phyloP scores from a whole-genome alignment of 768 basidiomycete species.

The Cyathus striatus region DNA sequence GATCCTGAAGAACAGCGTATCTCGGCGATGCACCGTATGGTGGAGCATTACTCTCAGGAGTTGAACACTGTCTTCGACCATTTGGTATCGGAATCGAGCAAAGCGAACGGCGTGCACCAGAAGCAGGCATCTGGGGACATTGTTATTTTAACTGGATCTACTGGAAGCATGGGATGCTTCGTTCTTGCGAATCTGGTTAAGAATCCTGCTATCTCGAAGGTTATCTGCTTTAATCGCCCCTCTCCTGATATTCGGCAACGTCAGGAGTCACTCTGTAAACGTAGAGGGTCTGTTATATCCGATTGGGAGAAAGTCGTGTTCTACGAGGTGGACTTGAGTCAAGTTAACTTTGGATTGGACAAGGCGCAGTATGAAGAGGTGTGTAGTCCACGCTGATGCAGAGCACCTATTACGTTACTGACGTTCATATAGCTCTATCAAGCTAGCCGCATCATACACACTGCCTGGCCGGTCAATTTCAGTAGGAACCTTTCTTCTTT shows the following conservation, averaged over 20 bases:
- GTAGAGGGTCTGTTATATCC: constrained; percentile 19
- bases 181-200: constrained; percentile 21
- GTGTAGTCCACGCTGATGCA: too few relatives aligned
- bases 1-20: too few relatives aligned
- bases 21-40: constrained; percentile 26
- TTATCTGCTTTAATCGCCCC: constrained; percentile 25
- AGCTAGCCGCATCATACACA: constrained; percentile 25
- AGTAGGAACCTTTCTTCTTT: constrained; percentile 35
- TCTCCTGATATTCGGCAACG: constrained; percentile 12
- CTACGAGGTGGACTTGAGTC: constrained; percentile 19
- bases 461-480: constrained; percentile 43
- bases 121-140: constrained; percentile 7
- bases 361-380: constrained; percentile 19
- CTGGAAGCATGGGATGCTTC: constrained; percentile 30
- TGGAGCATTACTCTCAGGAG: constrained; percentile 17
- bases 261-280: constrained; percentile 23
- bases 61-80: too few relatives aligned
- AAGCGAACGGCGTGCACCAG: background rate
- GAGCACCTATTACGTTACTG: too few relatives aligned
- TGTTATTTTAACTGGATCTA: constrained; percentile 31
- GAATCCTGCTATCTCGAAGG: constrained; percentile 17
- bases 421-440: too few relatives aligned
- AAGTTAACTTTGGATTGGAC: constrained; percentile 17
- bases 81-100: too few relatives aligned
- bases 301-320: constrained; percentile 24